These are phyloP conservation scores for Eucalyptus urophylla DNA, from an alignment of 345 rosid species.

Conservation along the genomic window DNA sequence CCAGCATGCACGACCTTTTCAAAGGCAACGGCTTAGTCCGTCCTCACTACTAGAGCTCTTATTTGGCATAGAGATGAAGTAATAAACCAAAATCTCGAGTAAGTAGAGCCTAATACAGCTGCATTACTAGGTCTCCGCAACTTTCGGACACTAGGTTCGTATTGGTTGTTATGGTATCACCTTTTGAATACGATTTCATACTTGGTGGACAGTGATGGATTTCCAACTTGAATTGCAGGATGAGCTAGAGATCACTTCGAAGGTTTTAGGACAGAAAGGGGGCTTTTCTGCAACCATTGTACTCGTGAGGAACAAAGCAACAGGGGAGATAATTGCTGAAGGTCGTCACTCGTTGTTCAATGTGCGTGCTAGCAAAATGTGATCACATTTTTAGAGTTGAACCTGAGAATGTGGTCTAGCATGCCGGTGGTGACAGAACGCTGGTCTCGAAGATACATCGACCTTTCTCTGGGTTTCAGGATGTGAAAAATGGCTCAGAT, in stretches of 20 bases:
- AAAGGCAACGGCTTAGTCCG: fast-evolving
- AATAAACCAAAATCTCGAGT: background rate
- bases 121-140: background rate
- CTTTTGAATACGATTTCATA: background rate
- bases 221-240: conserved; percentile 32
- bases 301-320: conserved; percentile 53
- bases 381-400: background rate
- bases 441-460: background rate
- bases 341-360: conserved; percentile 89
- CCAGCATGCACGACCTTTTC: background rate
- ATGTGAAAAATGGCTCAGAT: background rate
- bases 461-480: background rate
- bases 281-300: conserved; percentile 58
- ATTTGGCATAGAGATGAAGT: background rate
- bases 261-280: conserved; percentile 59
- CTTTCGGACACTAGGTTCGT: background rate
- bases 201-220: background rate
- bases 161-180: background rate
- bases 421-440: background rate
- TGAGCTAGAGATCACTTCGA: conserved; percentile 70
- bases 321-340: conserved; percentile 82
- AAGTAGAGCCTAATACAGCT: background rate
- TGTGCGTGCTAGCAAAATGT: conserved; percentile 57
- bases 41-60: background rate
- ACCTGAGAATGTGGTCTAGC: background rate